Evolutionary conservation across 345 rosid genomes (phyloP), one percentile per base, ranked within the genome.

Genomic region (Eutrema japonicum): DNA sequence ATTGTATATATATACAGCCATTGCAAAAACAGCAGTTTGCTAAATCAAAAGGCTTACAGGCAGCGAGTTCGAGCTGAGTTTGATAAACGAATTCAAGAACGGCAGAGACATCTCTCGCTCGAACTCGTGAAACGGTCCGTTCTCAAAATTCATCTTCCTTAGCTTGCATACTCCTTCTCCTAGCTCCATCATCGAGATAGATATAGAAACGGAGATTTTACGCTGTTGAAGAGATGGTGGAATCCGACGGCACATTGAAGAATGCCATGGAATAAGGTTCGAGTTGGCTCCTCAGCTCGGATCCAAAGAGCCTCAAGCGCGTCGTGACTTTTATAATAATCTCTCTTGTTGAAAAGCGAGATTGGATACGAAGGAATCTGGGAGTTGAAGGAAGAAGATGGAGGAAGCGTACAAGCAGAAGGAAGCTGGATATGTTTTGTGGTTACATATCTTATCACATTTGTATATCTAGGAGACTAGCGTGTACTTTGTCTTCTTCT

Each of bases 151-250:
- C 95, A 91, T 85, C 83, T 89, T 91, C 78, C 86, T 87, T 48
- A 94, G 89, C 84, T 89, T 94, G 55, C 95, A 83, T 0, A 93
- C 59, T 35, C 98, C 97, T 68, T 91, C 98, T 57, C 97, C 98
- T 42, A 93, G 70, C 84, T 93, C 96, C 91, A 93, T 88, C 98
- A 93, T 93, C 3, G 9, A 16, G 32, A 3, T 4, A 29, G 9
- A 32, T 6, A 13, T 1, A 7, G 14, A 42, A 8, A 8, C 2
- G 26, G 48, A 38, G 40, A 14, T n/a, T 32, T 38, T 57, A 94
- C 98, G 91, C 71, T 79, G 79, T 84, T 94, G 72, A 91, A 91
- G 40, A 93, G 91, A 78, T 91, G 98, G 61, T 93, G 90, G 62
- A 93, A 85, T 14, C 97, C 98, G 0, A 93, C 91, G 0, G 98